Percentiles rank a stretch among this genome's conserved stretches.
Evolutionary conservation across 441 rosid genomes (phyloP).

Genomic region (Macaranga tanarius): DNA sequence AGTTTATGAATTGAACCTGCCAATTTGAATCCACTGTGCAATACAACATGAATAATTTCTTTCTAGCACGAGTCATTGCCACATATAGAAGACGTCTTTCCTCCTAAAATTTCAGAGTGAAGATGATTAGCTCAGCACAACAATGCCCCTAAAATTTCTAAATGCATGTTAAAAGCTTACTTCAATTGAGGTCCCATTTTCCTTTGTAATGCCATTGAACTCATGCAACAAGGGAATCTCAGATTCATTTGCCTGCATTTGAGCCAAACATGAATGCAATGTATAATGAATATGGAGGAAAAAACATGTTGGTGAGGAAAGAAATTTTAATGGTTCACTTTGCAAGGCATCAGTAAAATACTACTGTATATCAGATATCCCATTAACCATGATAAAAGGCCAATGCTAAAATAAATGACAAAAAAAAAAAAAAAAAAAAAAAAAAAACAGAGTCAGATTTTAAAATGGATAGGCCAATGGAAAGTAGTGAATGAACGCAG

Average conservation of each 20-base stretch:
- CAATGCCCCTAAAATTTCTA: background rate
- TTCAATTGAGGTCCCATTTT: slow-evolving; percentile 66
- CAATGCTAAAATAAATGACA: background rate
- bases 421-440: background rate
- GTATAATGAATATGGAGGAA: background rate
- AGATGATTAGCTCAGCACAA: slow-evolving; percentile 20
- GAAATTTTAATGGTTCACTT: background rate
- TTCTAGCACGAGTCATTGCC: slow-evolving; percentile 97
- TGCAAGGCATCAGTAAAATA: background rate
- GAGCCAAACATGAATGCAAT: slow-evolving; percentile 15
- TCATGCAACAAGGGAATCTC: slow-evolving; percentile 91
- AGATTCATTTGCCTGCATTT: slow-evolving; percentile 82
- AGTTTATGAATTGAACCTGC: slow-evolving; percentile 66
- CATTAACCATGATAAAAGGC: background rate
- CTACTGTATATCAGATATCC: background rate
- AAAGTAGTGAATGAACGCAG: slow-evolving; percentile 11
- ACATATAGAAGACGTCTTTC: slow-evolving; percentile 90
- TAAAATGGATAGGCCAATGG: background rate
- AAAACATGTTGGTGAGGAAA: background rate
- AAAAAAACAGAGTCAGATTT: background rate
- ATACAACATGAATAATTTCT: slow-evolving; percentile 76
- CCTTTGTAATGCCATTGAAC: slow-evolving; percentile 48
- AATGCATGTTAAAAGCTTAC: slow-evolving; percentile 38
- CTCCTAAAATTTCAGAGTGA: slow-evolving; percentile 53
- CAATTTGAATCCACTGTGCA: slow-evolving; percentile 80